These are phyloP conservation scores for Metrosideros polymorpha DNA, from an alignment of 441 rosid genomes.

Conservation along the genomic window DNA sequence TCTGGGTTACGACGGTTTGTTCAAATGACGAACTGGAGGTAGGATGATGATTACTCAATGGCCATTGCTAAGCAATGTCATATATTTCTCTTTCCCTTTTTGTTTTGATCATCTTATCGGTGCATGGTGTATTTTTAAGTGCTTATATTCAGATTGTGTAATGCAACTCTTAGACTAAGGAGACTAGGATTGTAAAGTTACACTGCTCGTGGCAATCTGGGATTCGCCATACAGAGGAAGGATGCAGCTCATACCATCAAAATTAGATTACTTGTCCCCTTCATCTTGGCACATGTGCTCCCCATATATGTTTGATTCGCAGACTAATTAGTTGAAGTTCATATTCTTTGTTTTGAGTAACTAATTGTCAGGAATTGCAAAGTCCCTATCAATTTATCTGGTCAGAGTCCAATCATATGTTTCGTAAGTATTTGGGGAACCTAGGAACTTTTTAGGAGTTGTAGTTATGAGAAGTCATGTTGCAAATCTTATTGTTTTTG, in stretches of 20 bases:
- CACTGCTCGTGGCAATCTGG: background rate
- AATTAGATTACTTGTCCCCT: background rate
- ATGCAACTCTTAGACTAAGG: background rate
- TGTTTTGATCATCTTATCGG: background rate
- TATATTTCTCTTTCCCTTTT: background rate
- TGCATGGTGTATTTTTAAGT: background rate
- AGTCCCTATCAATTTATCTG: background rate
- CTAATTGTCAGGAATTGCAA: background rate
- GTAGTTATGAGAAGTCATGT: background rate
- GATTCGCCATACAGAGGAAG: background rate
- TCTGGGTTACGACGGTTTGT: constrained; percentile 84
- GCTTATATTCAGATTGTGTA: background rate
- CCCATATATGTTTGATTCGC: background rate
- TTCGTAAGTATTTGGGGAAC: background rate
- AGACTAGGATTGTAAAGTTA: background rate
- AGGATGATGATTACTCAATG: constrained; percentile 1
- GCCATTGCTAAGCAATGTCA: background rate
- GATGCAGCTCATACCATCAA: background rate
- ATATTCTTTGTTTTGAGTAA: background rate
- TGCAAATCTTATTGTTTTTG: background rate
- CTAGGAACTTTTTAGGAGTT: background rate
- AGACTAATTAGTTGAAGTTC: background rate
- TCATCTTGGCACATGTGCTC: background rate
- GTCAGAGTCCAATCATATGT: background rate
- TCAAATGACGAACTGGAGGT: constrained; percentile 98